Conservation (phyloP, 352 stramenopile species). For the Globisporangium iwayamae region DNA sequence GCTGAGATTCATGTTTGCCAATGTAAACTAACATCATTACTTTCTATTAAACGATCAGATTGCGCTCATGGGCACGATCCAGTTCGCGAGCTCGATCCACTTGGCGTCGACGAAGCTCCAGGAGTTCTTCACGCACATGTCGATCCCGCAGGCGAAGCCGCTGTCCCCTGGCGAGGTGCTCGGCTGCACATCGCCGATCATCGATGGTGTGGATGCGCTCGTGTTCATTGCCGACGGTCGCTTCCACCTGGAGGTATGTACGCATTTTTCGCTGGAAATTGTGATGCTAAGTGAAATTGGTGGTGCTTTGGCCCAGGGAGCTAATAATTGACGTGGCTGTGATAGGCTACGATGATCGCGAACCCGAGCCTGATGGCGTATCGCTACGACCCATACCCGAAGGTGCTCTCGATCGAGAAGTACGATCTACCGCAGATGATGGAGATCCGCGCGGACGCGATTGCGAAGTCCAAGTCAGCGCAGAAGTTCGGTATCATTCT, state of each 20-base stretch:
- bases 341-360: constrained; percentile 91
- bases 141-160: constrained; percentile 96
- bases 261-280: neutral
- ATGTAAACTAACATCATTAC: neutral
- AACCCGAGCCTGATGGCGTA: constrained; percentile 96
- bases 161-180: constrained; percentile 97
- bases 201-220: constrained; percentile 90
- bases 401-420: constrained; percentile 94
- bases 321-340: too few relatives aligned
- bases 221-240: constrained; percentile 99
- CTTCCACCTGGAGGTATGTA: constrained; percentile 96
- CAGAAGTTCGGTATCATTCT: constrained; percentile 96
- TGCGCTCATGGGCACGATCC: constrained; percentile 94
- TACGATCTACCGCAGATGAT: constrained; percentile 98
- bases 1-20: too few relatives aligned
- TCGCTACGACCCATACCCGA: constrained; percentile 99
- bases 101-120: constrained; percentile 69
- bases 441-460: constrained; percentile 78
- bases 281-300: neutral
- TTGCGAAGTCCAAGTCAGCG: constrained; percentile 68
- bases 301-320: too few relatives aligned
- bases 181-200: constrained; percentile 96
- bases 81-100: constrained; percentile 93
- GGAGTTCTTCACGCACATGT: constrained; percentile 77
- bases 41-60: constrained; percentile 38